A percentile compares a stretch with the other conserved stretches of the same genome.
Evolutionary conservation across 805 yeast genomes (phyloP).

Genomic region (Saccharomycopsis capsularis): DNA sequence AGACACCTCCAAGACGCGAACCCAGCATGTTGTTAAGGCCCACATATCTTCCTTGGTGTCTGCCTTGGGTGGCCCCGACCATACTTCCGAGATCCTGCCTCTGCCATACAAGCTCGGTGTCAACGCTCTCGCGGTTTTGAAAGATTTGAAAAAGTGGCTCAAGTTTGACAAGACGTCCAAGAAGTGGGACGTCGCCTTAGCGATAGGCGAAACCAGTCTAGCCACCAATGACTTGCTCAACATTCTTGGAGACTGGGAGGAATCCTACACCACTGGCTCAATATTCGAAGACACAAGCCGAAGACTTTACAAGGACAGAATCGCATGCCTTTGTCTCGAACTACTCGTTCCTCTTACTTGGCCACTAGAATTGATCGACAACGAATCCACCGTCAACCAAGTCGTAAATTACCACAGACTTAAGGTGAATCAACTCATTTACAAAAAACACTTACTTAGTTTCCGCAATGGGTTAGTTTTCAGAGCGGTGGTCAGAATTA

Average conservation of each 20-base stretch:
- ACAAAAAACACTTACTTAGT: conserved; percentile 61
- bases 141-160: conserved; percentile 86
- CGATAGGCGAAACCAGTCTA: conserved; percentile 74
- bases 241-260: conserved; percentile 70
- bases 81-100: conserved; percentile 39
- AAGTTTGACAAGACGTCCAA: conserved; percentile 66
- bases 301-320: conserved; percentile 44
- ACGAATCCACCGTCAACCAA: conserved; percentile 53
- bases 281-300: conserved; percentile 21
- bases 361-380: conserved; percentile 64
- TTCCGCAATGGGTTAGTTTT: conserved; percentile 56
- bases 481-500: conserved; percentile 61
- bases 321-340: conserved; percentile 70
- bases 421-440: conserved; percentile 57
- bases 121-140: conserved; percentile 79
- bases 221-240: conserved; percentile 66
- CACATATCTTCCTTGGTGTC: conserved; percentile 77
- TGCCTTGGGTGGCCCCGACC: conserved; percentile 88
- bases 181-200: conserved; percentile 77
- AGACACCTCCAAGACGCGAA: conserved; percentile 31
- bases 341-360: conserved; percentile 77
- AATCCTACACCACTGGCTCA: conserved; percentile 28
- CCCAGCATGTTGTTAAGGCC: conserved; percentile 42
- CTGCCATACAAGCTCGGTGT: conserved; percentile 74
- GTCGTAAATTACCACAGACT: conserved; percentile 50